Percentiles rank a stretch among this genome's conserved stretches.
phyloP scores from a whole-genome alignment of 257 asterid species.

The Lycium barbarum region DNA sequence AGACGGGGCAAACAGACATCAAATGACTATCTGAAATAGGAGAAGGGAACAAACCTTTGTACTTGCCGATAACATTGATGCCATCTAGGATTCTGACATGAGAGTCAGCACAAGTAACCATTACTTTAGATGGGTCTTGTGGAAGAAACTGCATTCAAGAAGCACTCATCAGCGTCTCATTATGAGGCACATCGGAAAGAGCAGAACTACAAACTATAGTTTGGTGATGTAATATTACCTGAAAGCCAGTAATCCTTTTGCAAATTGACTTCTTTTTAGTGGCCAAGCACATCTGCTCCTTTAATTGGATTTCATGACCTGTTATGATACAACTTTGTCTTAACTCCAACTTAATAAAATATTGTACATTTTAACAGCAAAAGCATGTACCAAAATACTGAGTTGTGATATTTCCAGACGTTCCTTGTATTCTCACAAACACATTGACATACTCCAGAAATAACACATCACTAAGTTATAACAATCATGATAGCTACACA shows the following conservation, averaged over 20 bases:
- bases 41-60: constrained; percentile 60
- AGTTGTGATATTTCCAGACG: neutral
- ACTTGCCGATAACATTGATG: constrained; percentile 64
- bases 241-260: constrained; percentile 88
- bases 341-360: constrained; percentile 12
- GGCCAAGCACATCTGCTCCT: constrained; percentile 63
- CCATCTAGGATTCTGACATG: constrained; percentile 75
- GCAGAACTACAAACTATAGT: constrained; percentile 27
- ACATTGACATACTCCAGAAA: neutral
- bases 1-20: neutral
- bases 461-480: neutral
- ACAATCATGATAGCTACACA: neutral
- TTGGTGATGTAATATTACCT: constrained; percentile 56
- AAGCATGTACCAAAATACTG: neutral
- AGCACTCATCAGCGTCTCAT: neutral
- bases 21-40: constrained; percentile 2
- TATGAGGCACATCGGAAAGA: constrained; percentile 13
- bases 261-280: constrained; percentile 79
- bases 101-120: constrained; percentile 88
- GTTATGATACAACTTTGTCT: constrained; percentile 32
- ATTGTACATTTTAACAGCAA: neutral
- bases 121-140: constrained; percentile 66
- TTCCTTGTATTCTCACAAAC: neutral
- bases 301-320: constrained; percentile 78
- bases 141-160: constrained; percentile 71